These are phyloP conservation scores for Xylaria hypoxylon DNA, from an alignment of 2,329 filamentous ascomycete species.

Conservation along the genomic window DNA sequence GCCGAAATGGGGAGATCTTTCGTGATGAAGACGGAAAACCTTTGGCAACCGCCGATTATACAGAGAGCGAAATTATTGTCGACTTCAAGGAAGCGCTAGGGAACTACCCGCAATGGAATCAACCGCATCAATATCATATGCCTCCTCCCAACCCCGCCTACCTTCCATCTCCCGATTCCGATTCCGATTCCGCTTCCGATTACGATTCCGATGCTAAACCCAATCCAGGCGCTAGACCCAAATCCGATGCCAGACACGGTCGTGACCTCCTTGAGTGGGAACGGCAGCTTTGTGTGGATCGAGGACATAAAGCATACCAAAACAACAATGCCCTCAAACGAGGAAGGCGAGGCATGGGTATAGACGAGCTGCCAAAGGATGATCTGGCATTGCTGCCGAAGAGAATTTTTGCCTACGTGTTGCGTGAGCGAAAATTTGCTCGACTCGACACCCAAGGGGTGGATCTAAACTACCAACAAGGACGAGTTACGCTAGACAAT, in stretches of 20 bases:
- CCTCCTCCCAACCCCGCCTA: no score
- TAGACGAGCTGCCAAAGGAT: not conserved
- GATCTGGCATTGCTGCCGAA: not conserved
- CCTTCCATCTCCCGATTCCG: no score
- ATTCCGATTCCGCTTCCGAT: no score
- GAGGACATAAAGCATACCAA: no score
- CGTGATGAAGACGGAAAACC: not conserved
- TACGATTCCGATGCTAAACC: no score
- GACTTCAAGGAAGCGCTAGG: slow-evolving; percentile 3
- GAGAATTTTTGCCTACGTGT: slow-evolving; percentile 7
- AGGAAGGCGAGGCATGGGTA: not conserved
- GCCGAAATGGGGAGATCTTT: not conserved
- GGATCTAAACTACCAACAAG: not conserved
- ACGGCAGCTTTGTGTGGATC: no score
- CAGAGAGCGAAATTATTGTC: slow-evolving; percentile 4
- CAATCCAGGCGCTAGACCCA: no score
- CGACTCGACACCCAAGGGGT: slow-evolving; percentile 1
- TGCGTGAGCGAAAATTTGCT: not conserved
- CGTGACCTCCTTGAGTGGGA: no score
- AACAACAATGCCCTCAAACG: not conserved
- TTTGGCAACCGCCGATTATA: not conserved
- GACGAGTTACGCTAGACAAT: slow-evolving; percentile 3
- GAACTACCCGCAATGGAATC: not conserved
- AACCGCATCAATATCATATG: no score
- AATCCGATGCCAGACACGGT: no score